These are phyloP conservation scores for Trypanosoma congolense DNA, from an alignment of 208 protist genomes.

Conservation along the genomic window DNA sequence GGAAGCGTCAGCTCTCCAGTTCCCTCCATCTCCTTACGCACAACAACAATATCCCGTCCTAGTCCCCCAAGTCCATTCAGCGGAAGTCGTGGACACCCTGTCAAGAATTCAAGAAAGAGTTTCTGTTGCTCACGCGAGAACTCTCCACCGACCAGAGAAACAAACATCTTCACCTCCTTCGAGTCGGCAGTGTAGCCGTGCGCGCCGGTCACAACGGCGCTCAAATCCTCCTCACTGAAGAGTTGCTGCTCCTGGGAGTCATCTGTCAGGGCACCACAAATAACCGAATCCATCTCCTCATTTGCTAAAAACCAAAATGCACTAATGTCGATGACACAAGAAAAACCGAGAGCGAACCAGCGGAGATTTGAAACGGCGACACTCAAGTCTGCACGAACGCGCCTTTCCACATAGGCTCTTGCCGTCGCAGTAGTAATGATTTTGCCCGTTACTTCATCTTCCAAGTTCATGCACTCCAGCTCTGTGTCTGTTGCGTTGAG, in stretches of 20 bases:
- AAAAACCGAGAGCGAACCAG: constrained; percentile 57
- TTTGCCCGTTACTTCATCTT: constrained; percentile 40
- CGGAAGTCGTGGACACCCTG: constrained; percentile 74
- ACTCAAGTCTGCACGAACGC: constrained; percentile 25
- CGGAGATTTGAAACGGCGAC: constrained; percentile 46
- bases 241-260: constrained; percentile 30
- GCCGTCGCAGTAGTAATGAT: constrained; percentile 31
- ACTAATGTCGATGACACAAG: constrained; percentile 51
- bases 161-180: constrained; percentile 58
- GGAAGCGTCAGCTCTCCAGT: constrained; percentile 67
- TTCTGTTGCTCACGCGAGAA: constrained; percentile 62
- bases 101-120: constrained; percentile 89
- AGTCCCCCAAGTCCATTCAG: constrained; percentile 71
- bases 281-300: constrained; percentile 45
- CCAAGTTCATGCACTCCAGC: constrained; percentile 44
- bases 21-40: constrained; percentile 77
- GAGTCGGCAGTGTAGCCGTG: constrained; percentile 78
- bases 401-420: constrained; percentile 26
- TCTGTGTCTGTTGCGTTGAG: constrained; percentile 30
- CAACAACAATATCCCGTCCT: constrained; percentile 73
- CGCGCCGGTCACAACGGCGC: constrained; percentile 43
- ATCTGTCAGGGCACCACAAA: constrained; percentile 39
- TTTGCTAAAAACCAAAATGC: constrained; percentile 46
- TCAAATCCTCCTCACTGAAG: constrained; percentile 65
- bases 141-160: constrained; percentile 61